Evolutionary conservation across 73 alveolate species (phyloP).

Genomic region (Paraurostyla sp.): DNA sequence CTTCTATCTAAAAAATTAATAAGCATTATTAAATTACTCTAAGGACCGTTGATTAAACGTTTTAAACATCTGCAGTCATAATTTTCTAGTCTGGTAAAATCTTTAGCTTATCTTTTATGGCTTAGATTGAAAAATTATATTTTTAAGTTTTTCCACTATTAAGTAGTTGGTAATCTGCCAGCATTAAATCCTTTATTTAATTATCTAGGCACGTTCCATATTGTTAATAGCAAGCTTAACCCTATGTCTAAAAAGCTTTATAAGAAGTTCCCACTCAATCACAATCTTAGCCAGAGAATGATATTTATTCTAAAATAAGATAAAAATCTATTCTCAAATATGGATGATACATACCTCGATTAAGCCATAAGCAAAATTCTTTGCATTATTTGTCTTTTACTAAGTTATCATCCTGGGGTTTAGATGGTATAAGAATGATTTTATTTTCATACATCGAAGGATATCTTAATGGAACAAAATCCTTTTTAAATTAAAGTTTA

Average conservation of each 20-base stretch:
- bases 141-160: not conserved
- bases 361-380: not conserved
- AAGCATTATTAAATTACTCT: too few relatives aligned
- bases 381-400: too few relatives aligned
- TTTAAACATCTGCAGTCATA: too few relatives aligned
- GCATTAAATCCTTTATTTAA: not conserved
- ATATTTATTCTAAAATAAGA: not conserved
- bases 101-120: not conserved
- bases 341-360: not conserved
- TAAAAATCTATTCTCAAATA: not conserved
- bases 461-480: too few relatives aligned
- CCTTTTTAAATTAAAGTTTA: too few relatives aligned
- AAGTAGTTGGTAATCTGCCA: not conserved
- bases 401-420: too few relatives aligned
- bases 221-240: not conserved
- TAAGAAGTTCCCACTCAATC: not conserved
- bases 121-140: not conserved
- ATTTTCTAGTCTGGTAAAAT: too few relatives aligned
- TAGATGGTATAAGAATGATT: too few relatives aligned
- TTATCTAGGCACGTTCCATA: not conserved
- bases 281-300: not conserved
- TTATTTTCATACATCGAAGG: too few relatives aligned
- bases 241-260: not conserved
- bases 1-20: too few relatives aligned
- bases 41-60: too few relatives aligned